Evolutionary conservation across 257 asterid species (phyloP).

Genomic region (Solanum acaule): DNA sequence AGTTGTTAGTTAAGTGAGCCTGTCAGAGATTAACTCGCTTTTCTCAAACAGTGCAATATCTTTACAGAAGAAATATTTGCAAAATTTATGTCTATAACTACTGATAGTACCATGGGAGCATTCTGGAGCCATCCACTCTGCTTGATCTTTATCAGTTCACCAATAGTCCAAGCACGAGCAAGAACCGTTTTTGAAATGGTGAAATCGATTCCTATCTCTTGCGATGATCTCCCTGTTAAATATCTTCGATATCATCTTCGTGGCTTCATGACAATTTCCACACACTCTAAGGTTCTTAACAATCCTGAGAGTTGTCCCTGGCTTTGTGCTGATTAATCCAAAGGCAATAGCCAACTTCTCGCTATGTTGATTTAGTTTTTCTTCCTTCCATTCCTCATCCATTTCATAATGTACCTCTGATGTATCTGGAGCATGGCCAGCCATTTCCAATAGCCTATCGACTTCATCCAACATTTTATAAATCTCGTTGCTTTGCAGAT

Average conservation of each 20-base stretch:
- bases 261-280: slow-evolving; percentile 19
- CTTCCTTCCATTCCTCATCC: slow-evolving; percentile 11
- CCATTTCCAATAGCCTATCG: slow-evolving; percentile 9
- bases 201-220: slow-evolving; percentile 26
- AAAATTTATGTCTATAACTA: neutral
- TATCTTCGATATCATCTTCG: slow-evolving; percentile 19
- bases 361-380: slow-evolving; percentile 10
- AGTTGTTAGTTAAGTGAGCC: neutral
- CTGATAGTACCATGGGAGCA: neutral
- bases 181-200: slow-evolving; percentile 22
- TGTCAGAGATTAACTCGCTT: no score
- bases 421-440: slow-evolving; percentile 13
- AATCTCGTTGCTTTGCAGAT: slow-evolving; percentile 9
- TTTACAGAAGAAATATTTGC: neutral
- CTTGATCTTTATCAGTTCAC: slow-evolving; percentile 3
- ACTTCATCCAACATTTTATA: slow-evolving; percentile 16
- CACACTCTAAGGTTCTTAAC: slow-evolving; percentile 21
- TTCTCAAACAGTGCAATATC: neutral
- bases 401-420: slow-evolving; percentile 11
- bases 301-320: slow-evolving; percentile 24
- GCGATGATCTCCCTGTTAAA: slow-evolving; percentile 17
- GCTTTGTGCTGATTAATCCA: slow-evolving; percentile 20
- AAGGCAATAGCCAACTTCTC: slow-evolving; percentile 24
- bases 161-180: slow-evolving; percentile 28
- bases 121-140: neutral